These are phyloP conservation scores for Wickerhamomyces pijperi DNA, from an alignment of 805 yeast species.

Conservation along the genomic window DNA sequence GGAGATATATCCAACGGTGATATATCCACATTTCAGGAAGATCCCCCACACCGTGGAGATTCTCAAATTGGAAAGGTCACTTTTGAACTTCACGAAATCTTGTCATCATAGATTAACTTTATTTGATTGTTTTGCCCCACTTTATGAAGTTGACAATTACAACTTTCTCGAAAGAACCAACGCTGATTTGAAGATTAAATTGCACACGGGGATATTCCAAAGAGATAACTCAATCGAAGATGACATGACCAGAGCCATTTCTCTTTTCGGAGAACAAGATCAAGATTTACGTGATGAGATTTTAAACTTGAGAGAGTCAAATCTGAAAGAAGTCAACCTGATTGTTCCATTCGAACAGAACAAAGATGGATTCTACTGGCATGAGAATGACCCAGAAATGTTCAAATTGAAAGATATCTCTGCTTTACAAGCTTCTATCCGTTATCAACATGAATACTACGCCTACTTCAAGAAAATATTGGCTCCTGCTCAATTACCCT, in stretches of 20 bases:
- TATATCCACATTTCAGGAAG: background rate
- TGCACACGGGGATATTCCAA: background rate
- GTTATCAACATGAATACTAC: background rate
- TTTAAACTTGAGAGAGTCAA: background rate
- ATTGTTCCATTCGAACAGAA: background rate
- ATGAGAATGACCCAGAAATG: background rate
- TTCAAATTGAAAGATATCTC: background rate
- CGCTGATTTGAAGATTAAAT: background rate
- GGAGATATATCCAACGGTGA: background rate
- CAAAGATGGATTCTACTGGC: background rate
- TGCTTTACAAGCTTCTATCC: background rate
- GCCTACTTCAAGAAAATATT: background rate
- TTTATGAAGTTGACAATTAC: background rate
- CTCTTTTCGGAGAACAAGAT: background rate
- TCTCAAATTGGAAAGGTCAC: background rate
- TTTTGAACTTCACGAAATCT: background rate
- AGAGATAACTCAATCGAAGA: background rate
- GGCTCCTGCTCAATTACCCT: background rate
- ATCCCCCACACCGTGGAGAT: background rate
- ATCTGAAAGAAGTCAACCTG: background rate
- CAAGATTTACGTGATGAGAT: background rate
- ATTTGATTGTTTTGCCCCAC: background rate
- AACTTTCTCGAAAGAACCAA: background rate
- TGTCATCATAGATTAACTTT: background rate
- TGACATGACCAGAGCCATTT: background rate